A percentile compares a stretch with the other conserved stretches of the same genome.
phyloP scores from a whole-genome alignment of 1,139 yeast genomes.

The Meyerozyma athensensis region DNA sequence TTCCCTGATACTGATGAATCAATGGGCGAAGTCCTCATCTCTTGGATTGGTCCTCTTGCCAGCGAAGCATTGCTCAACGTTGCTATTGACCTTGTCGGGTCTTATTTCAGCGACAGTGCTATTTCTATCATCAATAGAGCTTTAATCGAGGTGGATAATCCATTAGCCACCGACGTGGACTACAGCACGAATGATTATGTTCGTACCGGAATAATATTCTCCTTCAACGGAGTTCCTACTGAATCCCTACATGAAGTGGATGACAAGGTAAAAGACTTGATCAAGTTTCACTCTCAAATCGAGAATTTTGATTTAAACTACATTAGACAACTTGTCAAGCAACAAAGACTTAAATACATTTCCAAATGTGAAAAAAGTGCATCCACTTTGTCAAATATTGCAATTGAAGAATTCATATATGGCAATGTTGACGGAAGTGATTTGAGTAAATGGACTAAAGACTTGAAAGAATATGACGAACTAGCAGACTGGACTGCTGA shows the following conservation, averaged over 20 bases:
- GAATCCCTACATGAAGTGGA: slow-evolving; percentile 53
- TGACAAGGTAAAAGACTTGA: slow-evolving; percentile 42
- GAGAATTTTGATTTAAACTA: slow-evolving; percentile 57
- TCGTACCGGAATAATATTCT: slow-evolving; percentile 54
- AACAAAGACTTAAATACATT: slow-evolving; percentile 58
- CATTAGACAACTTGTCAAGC: slow-evolving; percentile 63
- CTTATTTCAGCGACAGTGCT: slow-evolving; percentile 73
- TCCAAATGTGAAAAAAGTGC: slow-evolving; percentile 66
- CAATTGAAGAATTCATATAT: slow-evolving; percentile 76
- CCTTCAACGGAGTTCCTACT: slow-evolving; percentile 73
- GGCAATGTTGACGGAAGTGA: slow-evolving; percentile 62
- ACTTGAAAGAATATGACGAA: slow-evolving; percentile 55
- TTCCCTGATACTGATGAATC: slow-evolving; percentile 91
- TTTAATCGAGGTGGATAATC: slow-evolving; percentile 78
- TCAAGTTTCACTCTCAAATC: slow-evolving; percentile 46
- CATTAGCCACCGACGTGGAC: slow-evolving; percentile 70
- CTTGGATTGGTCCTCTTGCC: slow-evolving; percentile 82
- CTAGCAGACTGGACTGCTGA: slow-evolving; percentile 57
- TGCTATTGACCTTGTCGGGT: slow-evolving; percentile 70
- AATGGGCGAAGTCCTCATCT: slow-evolving; percentile 67
- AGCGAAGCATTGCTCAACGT: slow-evolving; percentile 48
- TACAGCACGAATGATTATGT: slow-evolving; percentile 68
- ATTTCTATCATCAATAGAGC: slow-evolving; percentile 61
- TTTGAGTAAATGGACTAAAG: slow-evolving; percentile 49
- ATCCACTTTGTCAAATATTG: slow-evolving; percentile 55